Base-by-base conservation (phyloP, 1,284 basidiomycete species). In the Ceratobasidium sp. region DNA sequence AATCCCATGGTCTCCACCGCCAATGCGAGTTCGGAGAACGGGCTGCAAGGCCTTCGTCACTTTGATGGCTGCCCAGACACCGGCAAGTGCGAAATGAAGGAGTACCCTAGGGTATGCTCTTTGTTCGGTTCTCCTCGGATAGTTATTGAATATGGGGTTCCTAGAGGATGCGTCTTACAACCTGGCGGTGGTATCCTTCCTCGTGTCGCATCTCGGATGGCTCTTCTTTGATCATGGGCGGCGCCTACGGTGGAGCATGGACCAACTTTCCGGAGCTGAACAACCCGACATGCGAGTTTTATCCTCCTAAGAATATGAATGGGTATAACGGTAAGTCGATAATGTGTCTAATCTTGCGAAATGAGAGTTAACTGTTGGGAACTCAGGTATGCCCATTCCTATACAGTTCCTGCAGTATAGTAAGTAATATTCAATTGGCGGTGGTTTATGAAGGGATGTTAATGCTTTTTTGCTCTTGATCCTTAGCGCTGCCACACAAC, bases 231-330 rank as follows among this genome's bases (percentile, higher is more conserved):
- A 92, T 96, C 77, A 88, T 94, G 60, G 95, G 95, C 1, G 94
- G 95, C 40, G 92, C 93, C 9, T 90, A 89, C 81, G 91, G 91
- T 82, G 94, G 93, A 3, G 94, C 94, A 15, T 95, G 93, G 91
- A 94, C 94, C 81, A 94, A 94, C 83, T 94, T 93, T 77, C 87
- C 86, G n/a, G 92, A 92, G 1, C 89, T 90, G 78, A 95, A 95
- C 85, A 95, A 95, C 83, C 94, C 94, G 15, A 94, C 93, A 0
- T 85, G 93, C 81, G 95, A 95, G 83, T 95, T 90, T 84, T 95
- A 89, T 84, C 94, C 94, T 53, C 91, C 93, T 0, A 95, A 94
- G 84, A 87, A 88, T 77, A 91, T 94, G 76, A 86, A 90, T 79
- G 89, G 87, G 28, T 91, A 88, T 3, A 90, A 91, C 75, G 94